Evolutionary conservation across 768 basidiomycete species (phyloP).

Genomic region (Hemileccinum impolitum): DNA sequence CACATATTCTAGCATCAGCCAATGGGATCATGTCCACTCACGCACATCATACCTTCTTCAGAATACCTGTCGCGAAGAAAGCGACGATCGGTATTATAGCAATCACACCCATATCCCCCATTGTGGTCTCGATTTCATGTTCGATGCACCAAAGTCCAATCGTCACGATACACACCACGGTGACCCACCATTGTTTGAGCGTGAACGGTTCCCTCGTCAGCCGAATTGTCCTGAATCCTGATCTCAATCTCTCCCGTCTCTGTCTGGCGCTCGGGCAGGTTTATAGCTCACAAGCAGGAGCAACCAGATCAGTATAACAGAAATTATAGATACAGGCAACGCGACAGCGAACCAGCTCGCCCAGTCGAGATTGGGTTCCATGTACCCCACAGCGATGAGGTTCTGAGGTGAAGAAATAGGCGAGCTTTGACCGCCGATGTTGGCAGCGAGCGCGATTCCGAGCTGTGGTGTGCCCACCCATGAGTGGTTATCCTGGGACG

Average conservation of each 20-base stretch:
- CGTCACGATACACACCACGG: slow-evolving; percentile 76
- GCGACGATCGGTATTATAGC: slow-evolving; percentile 89
- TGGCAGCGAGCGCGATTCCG: slow-evolving; percentile 96
- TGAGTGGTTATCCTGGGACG: slow-evolving; percentile 31
- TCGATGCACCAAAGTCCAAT: slow-evolving; percentile 91
- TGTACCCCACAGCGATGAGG: slow-evolving; percentile 83
- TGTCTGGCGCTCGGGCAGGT: slow-evolving; percentile 67
- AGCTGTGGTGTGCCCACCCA: slow-evolving; percentile 47
- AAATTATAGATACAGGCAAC: slow-evolving; percentile 83
- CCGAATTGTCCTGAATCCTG: slow-evolving; percentile 75
- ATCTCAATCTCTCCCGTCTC: slow-evolving; percentile 80
- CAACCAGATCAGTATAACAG: slow-evolving; percentile 88
- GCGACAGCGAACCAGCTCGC: slow-evolving; percentile 91
- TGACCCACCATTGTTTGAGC: slow-evolving; percentile 85
- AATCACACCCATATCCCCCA: slow-evolving; percentile 98
- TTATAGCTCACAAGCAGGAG: slow-evolving; percentile 81
- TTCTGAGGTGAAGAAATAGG: slow-evolving; percentile 99
- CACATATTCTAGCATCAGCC: not conserved
- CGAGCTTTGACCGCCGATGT: slow-evolving; percentile 95
- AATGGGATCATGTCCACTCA: not conserved
- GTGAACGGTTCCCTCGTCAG: slow-evolving; percentile 82
- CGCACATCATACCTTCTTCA: slow-evolving; percentile 71
- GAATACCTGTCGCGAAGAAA: slow-evolving; percentile 90
- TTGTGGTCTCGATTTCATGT: slow-evolving; percentile 63
- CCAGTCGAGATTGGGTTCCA: slow-evolving; percentile 89